Base-by-base conservation (phyloP, 306 rosid genomes). In the Bauhinia variegata region DNA sequence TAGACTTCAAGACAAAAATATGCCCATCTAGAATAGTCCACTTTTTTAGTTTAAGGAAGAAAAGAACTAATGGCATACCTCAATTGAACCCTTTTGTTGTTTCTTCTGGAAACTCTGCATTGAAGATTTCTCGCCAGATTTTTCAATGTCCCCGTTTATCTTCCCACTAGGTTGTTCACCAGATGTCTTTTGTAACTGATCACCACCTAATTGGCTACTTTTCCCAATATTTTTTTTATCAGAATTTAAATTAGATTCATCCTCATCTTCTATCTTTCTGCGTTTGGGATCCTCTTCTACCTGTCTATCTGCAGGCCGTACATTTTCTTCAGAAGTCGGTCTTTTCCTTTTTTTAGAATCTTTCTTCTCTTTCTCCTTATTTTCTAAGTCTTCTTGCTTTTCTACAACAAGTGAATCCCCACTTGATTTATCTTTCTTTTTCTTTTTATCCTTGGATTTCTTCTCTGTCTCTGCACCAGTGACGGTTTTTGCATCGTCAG, bases 331-430 rank as follows among this genome's bases (percentile, higher is more conserved):
- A 53, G 89, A 79, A 61, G 37, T 72, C 53, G 55, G 32, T 70
- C 92, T 86, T 84, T 84, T 87, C 12, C 93, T 78, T 59, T 89
- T 92, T 80, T 86, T 89, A 63, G 89, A 80, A 77, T 76, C 71
- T 60, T 85, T 85, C 57, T 74, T 73, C 74, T 70, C 76, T 54
- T 30, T 80, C 89, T 39, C 51, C 81, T 32, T 61, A 58, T 67
- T 33, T 33, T 72, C 52, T 15, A 31, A 7, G 61, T 68, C 67
- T 68, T 73, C 83, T 23, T 23, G 28, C 80, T 69, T 64, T 54
- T 58, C 54, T 11, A 1, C 14, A 12, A 11, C 50, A 44, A 4
- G 4, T 9, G 43, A 71, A 74, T 69, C 61, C 59, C 72, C 75
- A 63, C 33, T 73, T 60, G 44, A 23, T 57, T 78, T 80, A 63